Evolutionary conservation across 2,329 filamentous ascomycete species (phyloP), one percentile per base, ranked within the genome.

Genomic region (Diplodia mutila): DNA sequence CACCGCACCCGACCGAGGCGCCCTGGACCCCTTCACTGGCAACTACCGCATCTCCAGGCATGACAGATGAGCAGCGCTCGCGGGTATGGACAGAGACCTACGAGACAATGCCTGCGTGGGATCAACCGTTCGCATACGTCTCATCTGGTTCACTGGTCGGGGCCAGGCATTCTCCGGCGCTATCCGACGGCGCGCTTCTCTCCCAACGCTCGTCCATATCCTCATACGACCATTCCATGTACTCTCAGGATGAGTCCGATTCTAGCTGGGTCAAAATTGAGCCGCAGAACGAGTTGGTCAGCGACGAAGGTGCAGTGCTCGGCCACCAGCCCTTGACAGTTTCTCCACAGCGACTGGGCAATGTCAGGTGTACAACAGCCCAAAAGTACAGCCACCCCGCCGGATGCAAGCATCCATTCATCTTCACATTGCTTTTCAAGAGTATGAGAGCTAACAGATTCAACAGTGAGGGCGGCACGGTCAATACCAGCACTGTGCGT

Each of bases 161-260:
- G 16, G 23, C 34, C 27, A 25, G 46, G 37, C 51, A 65, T 25
- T 68, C 67, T 39, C 67, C 67, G 42, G 57, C 54, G 18, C 64
- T n/a, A 48, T 61, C 67, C 49, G 67, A 66, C 12, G 54, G 48
- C 27, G 21, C 37, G 14, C 61, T 66, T n/a, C 29, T 71, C 37
- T 77, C 77, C 23, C 76, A 77, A 29, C 74, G 76, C 21, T 78
- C 77, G 2, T 78, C 78, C 2, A 34, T 75, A 5, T 77, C 76
- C 18, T 70, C 72, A 46, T 72, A 75, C 39, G 75, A 73, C 32
- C 74, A 75, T 70, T 77, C 77, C 11, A 70, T 74, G 12, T 78
- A 75, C 66, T 78, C 78, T n/a, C 74, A 74, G 9, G 72, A 73
- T 52, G 73, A 72, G 23, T 73, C 75, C 4, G 75, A 77, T 21